Evolutionary conservation across 176 grass and related monocot species (phyloP).

Genomic region (Paspalum vaginatum): DNA sequence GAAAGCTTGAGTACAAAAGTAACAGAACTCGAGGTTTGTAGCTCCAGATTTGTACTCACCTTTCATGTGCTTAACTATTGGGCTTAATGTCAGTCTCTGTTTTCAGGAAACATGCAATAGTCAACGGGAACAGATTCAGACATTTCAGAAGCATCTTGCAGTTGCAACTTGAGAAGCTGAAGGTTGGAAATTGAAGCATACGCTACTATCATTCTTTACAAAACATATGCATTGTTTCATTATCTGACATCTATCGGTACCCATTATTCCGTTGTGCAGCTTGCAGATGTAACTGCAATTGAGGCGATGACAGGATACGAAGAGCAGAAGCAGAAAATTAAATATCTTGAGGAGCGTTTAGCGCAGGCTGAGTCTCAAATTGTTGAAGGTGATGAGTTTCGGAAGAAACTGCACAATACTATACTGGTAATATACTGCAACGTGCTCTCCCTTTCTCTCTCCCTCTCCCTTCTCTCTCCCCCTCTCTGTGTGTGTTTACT

Average conservation of each 20-base stretch:
- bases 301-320: slow-evolving; percentile 71
- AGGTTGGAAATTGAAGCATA: slow-evolving; percentile 48
- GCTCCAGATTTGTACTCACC: not conserved
- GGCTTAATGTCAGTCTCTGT: slow-evolving; percentile 12
- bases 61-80: not conserved
- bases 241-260: slow-evolving; percentile 8
- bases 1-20: slow-evolving; percentile 45
- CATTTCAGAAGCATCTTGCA: slow-evolving; percentile 60
- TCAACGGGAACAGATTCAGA: slow-evolving; percentile 64
- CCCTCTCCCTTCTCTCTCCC: too few relatives aligned
- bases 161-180: slow-evolving; percentile 61
- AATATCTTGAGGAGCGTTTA: slow-evolving; percentile 72
- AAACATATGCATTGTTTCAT: not conserved
- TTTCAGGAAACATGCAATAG: slow-evolving; percentile 56
- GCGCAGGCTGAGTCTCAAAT: slow-evolving; percentile 79
- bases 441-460: not conserved
- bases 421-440: slow-evolving; percentile 66
- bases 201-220: not conserved
- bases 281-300: slow-evolving; percentile 71
- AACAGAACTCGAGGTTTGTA: slow-evolving; percentile 72
- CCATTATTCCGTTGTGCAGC: slow-evolving; percentile 49
- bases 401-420: slow-evolving; percentile 93
- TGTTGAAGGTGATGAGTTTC: slow-evolving; percentile 75
- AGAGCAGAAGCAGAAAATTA: slow-evolving; percentile 66
- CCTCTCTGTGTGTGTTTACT: not conserved